Percentiles rank a stretch among this genome's conserved stretches.
phyloP scores from a whole-genome alignment of 352 stramenopile genomes.

The Pelagophyceae sp. region DNA sequence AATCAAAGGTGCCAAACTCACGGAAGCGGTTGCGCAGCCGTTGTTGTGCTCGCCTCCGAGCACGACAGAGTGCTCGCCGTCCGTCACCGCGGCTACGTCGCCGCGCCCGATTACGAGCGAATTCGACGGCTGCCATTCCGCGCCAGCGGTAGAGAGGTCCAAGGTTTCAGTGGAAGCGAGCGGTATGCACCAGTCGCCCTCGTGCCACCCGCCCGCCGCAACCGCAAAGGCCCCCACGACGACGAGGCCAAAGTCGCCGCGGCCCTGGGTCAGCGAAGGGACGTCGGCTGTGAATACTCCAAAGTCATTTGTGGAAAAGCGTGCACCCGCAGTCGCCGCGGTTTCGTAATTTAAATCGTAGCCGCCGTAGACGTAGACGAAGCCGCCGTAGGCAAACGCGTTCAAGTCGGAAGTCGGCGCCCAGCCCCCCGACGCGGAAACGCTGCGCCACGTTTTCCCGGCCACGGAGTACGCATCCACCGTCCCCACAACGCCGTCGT shows the following conservation, averaged over 20 bases:
- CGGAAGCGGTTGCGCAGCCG: not conserved
- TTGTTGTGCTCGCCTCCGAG: slow-evolving; percentile 14
- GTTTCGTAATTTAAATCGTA: slow-evolving; percentile 6
- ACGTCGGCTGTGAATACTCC: not conserved
- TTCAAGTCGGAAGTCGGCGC: not conserved
- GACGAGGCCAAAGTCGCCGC: slow-evolving; percentile 8
- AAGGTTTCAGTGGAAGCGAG: not conserved
- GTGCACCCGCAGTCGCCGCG: too few species aligned
- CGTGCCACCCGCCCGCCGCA: not conserved
- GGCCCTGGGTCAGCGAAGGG: not conserved
- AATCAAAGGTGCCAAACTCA: too few species aligned
- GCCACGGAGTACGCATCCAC: not conserved
- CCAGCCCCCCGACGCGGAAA: not conserved
- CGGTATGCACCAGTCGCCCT: not conserved
- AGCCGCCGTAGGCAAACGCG: not conserved
- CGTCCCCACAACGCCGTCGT: not conserved
- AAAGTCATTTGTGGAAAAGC: too few species aligned
- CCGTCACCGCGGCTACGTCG: not conserved
- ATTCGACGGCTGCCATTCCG: not conserved
- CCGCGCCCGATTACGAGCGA: not conserved
- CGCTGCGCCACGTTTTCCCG: not conserved
- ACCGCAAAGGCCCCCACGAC: not conserved
- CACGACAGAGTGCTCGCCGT: not conserved
- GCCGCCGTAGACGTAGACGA: not conserved
- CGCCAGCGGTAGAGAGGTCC: not conserved